Evolutionary conservation across 2,329 filamentous ascomycete species (phyloP).

Genomic region (Aspergillus tanneri): DNA sequence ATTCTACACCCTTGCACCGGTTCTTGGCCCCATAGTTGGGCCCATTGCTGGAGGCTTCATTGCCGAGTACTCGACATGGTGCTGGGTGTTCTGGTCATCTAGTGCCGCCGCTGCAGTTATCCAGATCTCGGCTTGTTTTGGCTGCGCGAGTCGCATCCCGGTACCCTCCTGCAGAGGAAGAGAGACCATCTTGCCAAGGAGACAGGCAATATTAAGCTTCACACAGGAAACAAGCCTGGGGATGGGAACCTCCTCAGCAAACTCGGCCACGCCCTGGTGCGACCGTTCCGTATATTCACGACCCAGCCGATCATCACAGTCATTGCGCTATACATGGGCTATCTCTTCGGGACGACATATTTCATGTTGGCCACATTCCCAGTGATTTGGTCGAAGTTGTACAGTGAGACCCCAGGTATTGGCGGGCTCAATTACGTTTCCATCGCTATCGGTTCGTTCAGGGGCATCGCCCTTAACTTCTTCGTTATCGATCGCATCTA

Average conservation of each 20-base stretch:
- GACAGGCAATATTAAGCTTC: constrained; percentile 35
- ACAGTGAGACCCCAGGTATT: constrained; percentile 53
- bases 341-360: constrained; percentile 60
- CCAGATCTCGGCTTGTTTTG: no score
- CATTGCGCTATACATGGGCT: constrained; percentile 53
- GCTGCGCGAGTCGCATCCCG: constrained; percentile 64
- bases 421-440: constrained; percentile 62
- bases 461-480: constrained; percentile 53
- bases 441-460: constrained; percentile 57
- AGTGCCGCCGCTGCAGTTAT: constrained; percentile 61
- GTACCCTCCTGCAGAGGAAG: constrained; percentile 60
- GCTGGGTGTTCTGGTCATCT: constrained; percentile 70
- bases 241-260: neutral
- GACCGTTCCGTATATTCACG: constrained; percentile 28
- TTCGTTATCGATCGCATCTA: neutral
- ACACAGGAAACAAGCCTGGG: constrained; percentile 28
- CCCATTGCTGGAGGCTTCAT: constrained; percentile 67
- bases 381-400: constrained; percentile 52
- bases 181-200: constrained; percentile 48
- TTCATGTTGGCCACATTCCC: constrained; percentile 61
- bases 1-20: constrained; percentile 61
- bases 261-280: neutral
- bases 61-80: constrained; percentile 62
- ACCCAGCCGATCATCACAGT: constrained; percentile 60
- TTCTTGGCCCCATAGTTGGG: constrained; percentile 64